Evolutionary conservation across 163 green algal genomes (phyloP), one percentile per base, ranked within the genome.

Genomic region (Volvox carteri): DNA sequence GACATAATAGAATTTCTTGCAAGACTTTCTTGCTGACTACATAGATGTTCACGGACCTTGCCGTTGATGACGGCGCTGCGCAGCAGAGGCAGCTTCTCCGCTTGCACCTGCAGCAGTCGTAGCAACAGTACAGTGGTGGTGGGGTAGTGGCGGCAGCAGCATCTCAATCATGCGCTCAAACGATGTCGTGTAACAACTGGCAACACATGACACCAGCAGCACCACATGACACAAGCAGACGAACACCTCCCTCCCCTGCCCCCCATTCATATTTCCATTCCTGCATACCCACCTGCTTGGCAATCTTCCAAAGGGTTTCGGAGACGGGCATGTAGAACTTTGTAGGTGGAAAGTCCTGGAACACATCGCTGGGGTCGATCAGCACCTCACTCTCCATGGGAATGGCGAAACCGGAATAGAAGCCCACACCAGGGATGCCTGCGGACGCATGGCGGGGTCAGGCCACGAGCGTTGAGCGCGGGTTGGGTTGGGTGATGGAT

Each of bases 261-360:
- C 58, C 58, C 16, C 58, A 33, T 7, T 12, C 18, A 37, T 30
- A 70, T 70, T 12, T 19, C 19, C 58, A 70, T 70, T n/a, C 58
- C 19, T 30, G 7, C 58, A 12, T 48, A 48, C 68, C 9, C 18
- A 77, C 68, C 68, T 77, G 68, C 37, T 54, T 25, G 19, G 68
- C 68, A n/a, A 77, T 77, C 35, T 77, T 52, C 37, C 37, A 77
- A 18, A 77, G 37, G 68, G 68, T 77, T 33, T 52, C 19, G 5
- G 68, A 77, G 19, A 77, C 68, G 68, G 68, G 68, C 68, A 77
- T 77, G 37, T 54, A 77, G 68, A 77, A 77, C 68, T 77, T 52
- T 12, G 68, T 77, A 12, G 68, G 68, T 37, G 68, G 68, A 37
- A 77, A 54, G 68, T 77, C 35, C 35, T 77, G 35, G 68, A 77